Evolutionary conservation across 805 yeast genomes (phyloP), one percentile per base, ranked within the genome.

Genomic region (Cyberlindnera mycetangii): DNA sequence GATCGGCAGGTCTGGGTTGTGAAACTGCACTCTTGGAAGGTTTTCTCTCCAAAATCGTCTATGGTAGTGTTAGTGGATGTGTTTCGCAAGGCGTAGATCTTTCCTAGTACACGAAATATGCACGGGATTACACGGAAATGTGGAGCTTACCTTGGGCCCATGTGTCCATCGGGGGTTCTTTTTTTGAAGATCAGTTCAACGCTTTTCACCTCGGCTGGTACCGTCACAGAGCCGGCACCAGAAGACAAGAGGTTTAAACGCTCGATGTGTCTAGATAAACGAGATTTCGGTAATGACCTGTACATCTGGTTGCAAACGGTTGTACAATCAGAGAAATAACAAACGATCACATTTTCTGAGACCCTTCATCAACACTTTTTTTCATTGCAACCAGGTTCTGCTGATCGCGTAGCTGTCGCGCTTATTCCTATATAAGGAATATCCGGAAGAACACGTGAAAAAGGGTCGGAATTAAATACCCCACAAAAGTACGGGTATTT

Each of bases 21-120:
- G 90, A 64, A 85, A 89, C 61, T 79, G 82, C 50, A 89, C 71
- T 7, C 89, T 79, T 20, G 93, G 95, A 45, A 89, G 69, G 65
- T 79, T 76, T 41, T 71, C 67, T 54, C 77, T 78, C 93, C 95
- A 86, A 65, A 89, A 87, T 52, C 76, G 75, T 55, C 82, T 78
- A 16, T 10, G 3, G 18, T 3, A 32, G 19, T 3, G 15, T 21
- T 12, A 11, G 53, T 47, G 38, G 44, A 44, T n/a, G 25, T n/a
- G 21, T 7, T 5, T 15, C 19, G 9, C 5, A 17, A 32, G 21
- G 16, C 17, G 20, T n/a, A 7, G 35, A 18, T 9, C 28, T 11
- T 7, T 25, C 10, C 25, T 22, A 7, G 25, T 7, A 10, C 10
- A 22, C 10, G 10, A 22, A 22, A n/a, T n/a, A n/a, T n/a, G n/a